phyloP scores from a whole-genome alignment of 129 eudicot genomes.

The Pseudognaphalium luteoalbum region DNA sequence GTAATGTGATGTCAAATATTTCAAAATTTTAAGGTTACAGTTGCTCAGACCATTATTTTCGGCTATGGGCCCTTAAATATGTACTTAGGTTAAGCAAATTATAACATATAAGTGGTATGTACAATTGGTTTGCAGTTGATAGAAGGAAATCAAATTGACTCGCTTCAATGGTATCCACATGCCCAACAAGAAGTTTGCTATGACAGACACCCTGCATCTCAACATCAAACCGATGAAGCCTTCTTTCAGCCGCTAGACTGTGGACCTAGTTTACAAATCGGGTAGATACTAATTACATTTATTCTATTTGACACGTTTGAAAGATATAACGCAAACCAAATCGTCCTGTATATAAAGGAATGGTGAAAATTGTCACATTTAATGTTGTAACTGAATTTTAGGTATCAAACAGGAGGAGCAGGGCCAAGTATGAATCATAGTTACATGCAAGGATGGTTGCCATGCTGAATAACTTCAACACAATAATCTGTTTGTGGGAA shows the following conservation, averaged over 20 bases:
- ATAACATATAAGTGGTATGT: not conserved
- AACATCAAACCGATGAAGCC: constrained; percentile 62
- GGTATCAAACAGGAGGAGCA: constrained; percentile 57
- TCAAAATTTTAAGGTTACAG: not conserved
- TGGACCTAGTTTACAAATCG: constrained; percentile 94
- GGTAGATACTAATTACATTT: constrained; percentile 38
- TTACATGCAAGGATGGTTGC: constrained; percentile 75
- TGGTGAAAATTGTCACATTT: not conserved
- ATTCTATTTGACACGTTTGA: not conserved
- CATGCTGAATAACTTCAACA: constrained; percentile 34
- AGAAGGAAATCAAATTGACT: constrained; percentile 59
- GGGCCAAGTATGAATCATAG: constrained; percentile 78
- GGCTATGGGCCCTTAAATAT: not conserved
- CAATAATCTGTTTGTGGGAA: constrained; percentile 16
- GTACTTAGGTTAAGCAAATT: not conserved
- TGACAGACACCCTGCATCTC: constrained; percentile 56
- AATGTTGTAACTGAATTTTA: constrained; percentile 24
- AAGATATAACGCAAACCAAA: not conserved
- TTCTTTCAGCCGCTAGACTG: constrained; percentile 84
- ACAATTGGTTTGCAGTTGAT: constrained; percentile 53
- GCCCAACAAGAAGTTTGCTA: constrained; percentile 64
- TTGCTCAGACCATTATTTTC: not conserved
- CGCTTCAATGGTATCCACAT: constrained; percentile 76
- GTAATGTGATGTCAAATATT: not conserved
- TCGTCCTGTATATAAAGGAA: not conserved